Evolutionary conservation across 2,329 filamentous ascomycete species (phyloP), one percentile per base, ranked within the genome.

Genomic region (Pleurostoma richardsiae): DNA sequence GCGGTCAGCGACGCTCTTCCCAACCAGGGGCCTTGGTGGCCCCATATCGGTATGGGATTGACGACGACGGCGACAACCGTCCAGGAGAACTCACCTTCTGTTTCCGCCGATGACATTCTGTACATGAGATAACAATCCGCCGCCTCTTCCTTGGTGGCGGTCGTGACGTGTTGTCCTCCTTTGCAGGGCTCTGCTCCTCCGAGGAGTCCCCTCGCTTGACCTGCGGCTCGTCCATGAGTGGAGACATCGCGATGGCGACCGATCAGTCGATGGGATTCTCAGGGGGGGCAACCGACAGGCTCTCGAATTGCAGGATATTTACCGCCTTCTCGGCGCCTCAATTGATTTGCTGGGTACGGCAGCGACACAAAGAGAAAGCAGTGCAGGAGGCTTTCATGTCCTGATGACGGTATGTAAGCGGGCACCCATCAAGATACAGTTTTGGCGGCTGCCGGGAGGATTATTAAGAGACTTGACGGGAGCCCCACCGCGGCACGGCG

Each of bases 21-120:
- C 19, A 19, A 19, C 19, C 19, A 19, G 19, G 19, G 19, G 19
- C 19, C 19, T 19, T 19, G 19, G 19, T 19, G 19, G 19, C 19
- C 19, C 19, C 19, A 19, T 19, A 19, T 19, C 19, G 19, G 2
- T 19, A 19, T 19, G 19, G 19, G 19, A 19, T 19, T 19, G 19
- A 84, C 73, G 81, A 52, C 28, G 40, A 45, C 39, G 45, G 31
- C 51, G 45, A 47, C 52, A 49, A 52, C 53, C 39, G 40, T 49
- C 41, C 45, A 45, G 33, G 33, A 36, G n/a, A n/a, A 2, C 57
- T 33, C 40, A 76, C 76, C 70, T 80, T 80, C 58, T 82, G 79
- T 58, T 85, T 85, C 49, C 81, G 71, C 50, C 80, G 70, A 61
- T 84, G 81, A 54, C 81, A 85, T 58, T 85, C 80, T 8, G 74